Evolutionary conservation across 148 eudicot genomes (phyloP).

Genomic region (Cornus controversa): DNA sequence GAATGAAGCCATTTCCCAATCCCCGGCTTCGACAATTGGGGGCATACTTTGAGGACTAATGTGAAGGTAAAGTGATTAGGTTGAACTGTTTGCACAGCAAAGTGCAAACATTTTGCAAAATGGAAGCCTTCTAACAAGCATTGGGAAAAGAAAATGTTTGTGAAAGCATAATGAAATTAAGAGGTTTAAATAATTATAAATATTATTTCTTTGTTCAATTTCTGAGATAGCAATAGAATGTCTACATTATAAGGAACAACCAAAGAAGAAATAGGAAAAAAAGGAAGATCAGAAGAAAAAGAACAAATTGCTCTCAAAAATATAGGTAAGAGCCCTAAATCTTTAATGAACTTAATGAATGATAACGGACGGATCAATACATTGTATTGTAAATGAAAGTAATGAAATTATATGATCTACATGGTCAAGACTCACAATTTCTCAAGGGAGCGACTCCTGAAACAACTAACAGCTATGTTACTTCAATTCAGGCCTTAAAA

Average conservation of each 20-base stretch:
- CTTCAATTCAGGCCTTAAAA: not conserved
- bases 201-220: no score
- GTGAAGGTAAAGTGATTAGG: slow-evolving; percentile 17
- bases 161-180: no score
- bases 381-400: not conserved
- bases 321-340: not conserved
- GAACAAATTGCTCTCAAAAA: slow-evolving; percentile 3
- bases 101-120: no score
- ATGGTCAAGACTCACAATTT: not conserved
- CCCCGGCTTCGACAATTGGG: not conserved
- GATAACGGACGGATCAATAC: not conserved
- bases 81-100: slow-evolving; percentile 6
- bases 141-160: no score
- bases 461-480: not conserved
- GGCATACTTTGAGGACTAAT: slow-evolving; percentile 20
- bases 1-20: slow-evolving; percentile 14
- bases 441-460: not conserved
- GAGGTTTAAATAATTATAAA: no score
- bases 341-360: not conserved
- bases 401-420: not conserved
- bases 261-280: not conserved
- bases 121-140: no score
- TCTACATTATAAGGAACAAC: slow-evolving; percentile 38
- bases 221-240: slow-evolving; percentile 81
- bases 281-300: not conserved